Percentiles rank a stretch among this genome's conserved stretches.
These are phyloP conservation scores for Apophysomyces ossiformis DNA, from an alignment of 371 early-diverging fungal genomes.

Conservation along the genomic window DNA sequence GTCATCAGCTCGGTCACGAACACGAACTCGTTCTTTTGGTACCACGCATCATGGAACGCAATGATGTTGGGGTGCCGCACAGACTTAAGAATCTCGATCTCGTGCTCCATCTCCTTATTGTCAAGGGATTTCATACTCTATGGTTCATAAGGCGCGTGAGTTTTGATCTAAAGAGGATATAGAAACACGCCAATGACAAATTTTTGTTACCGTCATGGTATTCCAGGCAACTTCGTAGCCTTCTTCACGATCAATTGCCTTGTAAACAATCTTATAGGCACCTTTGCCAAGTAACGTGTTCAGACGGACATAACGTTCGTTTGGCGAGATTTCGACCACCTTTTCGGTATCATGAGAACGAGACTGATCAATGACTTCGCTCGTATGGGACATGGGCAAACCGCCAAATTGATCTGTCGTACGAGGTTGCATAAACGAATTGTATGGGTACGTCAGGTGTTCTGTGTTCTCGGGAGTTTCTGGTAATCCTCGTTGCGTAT, in stretches of 20 bases:
- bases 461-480: background rate
- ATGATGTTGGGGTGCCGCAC: constrained; percentile 80
- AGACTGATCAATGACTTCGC: constrained; percentile 53
- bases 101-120: constrained; percentile 66
- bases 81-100: constrained; percentile 73
- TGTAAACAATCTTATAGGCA: constrained; percentile 83
- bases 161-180: background rate
- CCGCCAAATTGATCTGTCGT: constrained; percentile 13
- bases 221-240: constrained; percentile 91
- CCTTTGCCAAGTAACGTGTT: constrained; percentile 58
- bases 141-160: constrained; percentile 9
- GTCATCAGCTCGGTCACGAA: constrained; percentile 91
- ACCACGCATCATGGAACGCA: constrained; percentile 74
- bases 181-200: too few relatives aligned
- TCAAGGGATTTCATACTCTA: constrained; percentile 58
- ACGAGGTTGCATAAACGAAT: background rate
- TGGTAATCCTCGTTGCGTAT: constrained; percentile 1
- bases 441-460: background rate
- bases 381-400: constrained; percentile 12
- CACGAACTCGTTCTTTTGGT: constrained; percentile 58
- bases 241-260: constrained; percentile 81
- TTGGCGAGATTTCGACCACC: constrained; percentile 50
- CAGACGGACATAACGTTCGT: constrained; percentile 46
- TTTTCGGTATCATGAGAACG: constrained; percentile 45
- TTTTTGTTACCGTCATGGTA: constrained; percentile 42